Evolutionary conservation across 352 stramenopile genomes (phyloP).

Genomic region (Globisporangium barbulae): DNA sequence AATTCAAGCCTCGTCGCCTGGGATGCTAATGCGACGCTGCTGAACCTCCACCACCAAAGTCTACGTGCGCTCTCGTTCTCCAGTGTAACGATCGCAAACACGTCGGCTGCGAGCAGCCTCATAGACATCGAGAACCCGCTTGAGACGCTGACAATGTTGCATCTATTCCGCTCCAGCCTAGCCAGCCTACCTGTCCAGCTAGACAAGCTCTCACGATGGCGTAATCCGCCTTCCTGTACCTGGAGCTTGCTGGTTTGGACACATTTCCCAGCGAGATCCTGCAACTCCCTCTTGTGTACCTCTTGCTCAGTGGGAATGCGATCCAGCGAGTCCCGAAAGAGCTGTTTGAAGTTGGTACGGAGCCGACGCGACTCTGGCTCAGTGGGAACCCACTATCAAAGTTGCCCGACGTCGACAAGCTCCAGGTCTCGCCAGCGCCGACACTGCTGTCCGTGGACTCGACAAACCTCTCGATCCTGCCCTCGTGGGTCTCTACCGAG

Average conservation of each 20-base stretch:
- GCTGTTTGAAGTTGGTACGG: background rate
- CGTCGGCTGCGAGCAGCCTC: background rate
- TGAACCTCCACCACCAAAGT: background rate
- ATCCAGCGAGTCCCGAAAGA: background rate
- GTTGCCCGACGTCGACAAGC: background rate
- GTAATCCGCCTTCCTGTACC: slow-evolving; percentile 2
- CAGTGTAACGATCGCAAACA: background rate
- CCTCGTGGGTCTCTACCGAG: background rate
- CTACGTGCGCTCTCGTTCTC: slow-evolving; percentile 4
- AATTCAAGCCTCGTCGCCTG: slow-evolving; percentile 1
- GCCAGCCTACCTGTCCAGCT: background rate
- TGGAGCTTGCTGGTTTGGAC: background rate
- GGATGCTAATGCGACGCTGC: background rate
- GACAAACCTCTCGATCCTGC: background rate
- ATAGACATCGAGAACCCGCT: background rate
- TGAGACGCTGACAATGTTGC: background rate
- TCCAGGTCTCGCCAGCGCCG: background rate
- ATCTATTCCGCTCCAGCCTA: background rate
- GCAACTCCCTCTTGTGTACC: background rate
- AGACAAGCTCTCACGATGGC: background rate
- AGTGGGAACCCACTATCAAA: background rate
- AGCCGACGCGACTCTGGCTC: slow-evolving; percentile 7
- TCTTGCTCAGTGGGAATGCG: slow-evolving; percentile 9
- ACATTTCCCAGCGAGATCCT: background rate
- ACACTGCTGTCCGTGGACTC: slow-evolving; percentile 5